Conservation (phyloP, 495 filamentous ascomycete genomes). For the Rusavskia elegans region DNA sequence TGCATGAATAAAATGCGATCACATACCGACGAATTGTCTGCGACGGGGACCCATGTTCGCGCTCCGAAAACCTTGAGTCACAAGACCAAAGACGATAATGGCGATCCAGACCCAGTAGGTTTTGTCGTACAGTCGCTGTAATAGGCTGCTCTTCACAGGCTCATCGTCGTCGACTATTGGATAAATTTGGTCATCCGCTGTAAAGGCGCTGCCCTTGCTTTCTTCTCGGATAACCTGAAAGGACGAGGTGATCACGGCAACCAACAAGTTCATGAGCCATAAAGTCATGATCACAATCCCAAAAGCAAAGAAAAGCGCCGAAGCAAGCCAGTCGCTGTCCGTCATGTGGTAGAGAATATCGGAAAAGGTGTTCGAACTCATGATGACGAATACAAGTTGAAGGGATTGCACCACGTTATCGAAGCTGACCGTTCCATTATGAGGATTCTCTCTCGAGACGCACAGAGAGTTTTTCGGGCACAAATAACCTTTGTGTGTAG, state of each 20-base stretch:
- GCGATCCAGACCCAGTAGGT: constrained; percentile 65
- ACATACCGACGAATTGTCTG: constrained; percentile 30
- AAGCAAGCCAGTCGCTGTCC: constrained; percentile 76
- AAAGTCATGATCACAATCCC: constrained; percentile 87
- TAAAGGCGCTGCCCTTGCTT: constrained; percentile 85
- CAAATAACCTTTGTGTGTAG: constrained; percentile 63
- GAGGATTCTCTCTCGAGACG: constrained; percentile 64
- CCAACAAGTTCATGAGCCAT: constrained; percentile 92
- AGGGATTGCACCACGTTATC: constrained; percentile 86
- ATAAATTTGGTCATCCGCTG: constrained; percentile 42
- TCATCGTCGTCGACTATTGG: constrained; percentile 27
- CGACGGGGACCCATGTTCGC: constrained; percentile 48
- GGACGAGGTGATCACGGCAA: constrained; percentile 95
- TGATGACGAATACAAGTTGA: constrained; percentile 94
- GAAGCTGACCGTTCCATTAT: constrained; percentile 77
- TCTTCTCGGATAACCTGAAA: constrained; percentile 98
- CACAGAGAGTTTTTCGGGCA: constrained; percentile 75
- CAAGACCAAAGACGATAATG: constrained; percentile 61
- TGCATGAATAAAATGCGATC: background rate
- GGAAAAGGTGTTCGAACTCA: constrained; percentile 94
- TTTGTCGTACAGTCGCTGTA: constrained; percentile 58
- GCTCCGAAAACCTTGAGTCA: constrained; percentile 61
- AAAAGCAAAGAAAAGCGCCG: constrained; percentile 70
- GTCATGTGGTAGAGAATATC: constrained; percentile 87
- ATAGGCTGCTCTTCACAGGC: constrained; percentile 28